Evolutionary conservation across 2,329 filamentous ascomycete genomes (phyloP).

Genomic region (Cadophora gregata): DNA sequence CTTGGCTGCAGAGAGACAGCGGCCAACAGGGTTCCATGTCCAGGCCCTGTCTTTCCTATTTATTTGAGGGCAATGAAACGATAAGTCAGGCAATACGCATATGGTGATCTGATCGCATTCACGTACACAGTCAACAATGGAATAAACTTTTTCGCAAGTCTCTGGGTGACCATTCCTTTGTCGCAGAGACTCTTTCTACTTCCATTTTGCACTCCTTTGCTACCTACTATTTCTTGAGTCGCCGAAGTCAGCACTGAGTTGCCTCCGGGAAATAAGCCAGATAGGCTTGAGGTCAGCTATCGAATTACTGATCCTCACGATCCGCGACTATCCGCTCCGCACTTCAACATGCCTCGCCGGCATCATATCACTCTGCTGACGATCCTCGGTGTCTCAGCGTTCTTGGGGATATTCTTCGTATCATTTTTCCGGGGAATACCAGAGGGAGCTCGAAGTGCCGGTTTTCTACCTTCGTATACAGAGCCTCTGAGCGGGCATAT

Average conservation of each 20-base stretch:
- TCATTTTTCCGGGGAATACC: constrained; percentile 45
- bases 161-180: constrained; percentile 14
- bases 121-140: not conserved
- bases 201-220: not conserved
- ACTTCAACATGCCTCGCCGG: constrained; percentile 41
- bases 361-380: constrained; percentile 59
- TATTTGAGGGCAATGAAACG: constrained; percentile 24
- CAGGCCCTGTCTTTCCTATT: no score
- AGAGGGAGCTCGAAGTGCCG: constrained; percentile 33
- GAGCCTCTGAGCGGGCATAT: constrained; percentile 41
- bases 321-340: constrained; percentile 5
- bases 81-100: constrained; percentile 24
- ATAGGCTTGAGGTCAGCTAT: not conserved
- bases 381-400: constrained; percentile 60
- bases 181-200: constrained; percentile 10
- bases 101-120: constrained; percentile 1
- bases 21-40: constrained; percentile 1
- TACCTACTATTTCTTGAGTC: not conserved
- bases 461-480: constrained; percentile 30
- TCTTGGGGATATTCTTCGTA: constrained; percentile 65
- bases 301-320: not conserved
- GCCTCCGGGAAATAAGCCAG: not conserved
- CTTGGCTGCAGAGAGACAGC: constrained; percentile 13
- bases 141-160: constrained; percentile 8
- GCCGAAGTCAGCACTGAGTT: constrained; percentile 1